Base-by-base conservation (phyloP, 345 rosid species). In the Brassica carinata region DNA sequence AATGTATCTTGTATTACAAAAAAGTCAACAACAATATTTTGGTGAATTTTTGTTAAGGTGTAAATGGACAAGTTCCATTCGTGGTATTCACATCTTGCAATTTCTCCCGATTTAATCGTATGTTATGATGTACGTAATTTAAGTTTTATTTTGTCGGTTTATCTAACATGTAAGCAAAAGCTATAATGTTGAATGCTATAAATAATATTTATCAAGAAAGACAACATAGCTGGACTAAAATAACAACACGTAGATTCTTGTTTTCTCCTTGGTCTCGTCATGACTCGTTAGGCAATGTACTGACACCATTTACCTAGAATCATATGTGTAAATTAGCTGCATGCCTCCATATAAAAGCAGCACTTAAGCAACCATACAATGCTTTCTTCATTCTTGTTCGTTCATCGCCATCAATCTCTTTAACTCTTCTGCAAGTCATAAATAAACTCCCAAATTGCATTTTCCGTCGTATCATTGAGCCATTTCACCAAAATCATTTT, bases 41-140 rank as follows among this genome's bases (percentile, higher is more conserved):
- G 73, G 74, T 68, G 68, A 74, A 79, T 45, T 68, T 74, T 68
- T 74, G 83, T 48, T 68, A 48, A 13, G 53, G 31, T 68, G 74
- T 61, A 43, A 68, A 79, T 73, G 64, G 70, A 45, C 78, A 73
- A 66, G 64, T 67, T 23, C 43, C 73, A 67, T 79, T 79, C 78
- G 78, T 74, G 83, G 70, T 45, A 73, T 61, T 67, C 83, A 79
- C 78, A 26, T 6, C 77, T 72, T 15, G 67, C 18, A 69, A 38
- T 23, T 38, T 27, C 55, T 14, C 55, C 55, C 55, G 6, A 48
- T 26, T 15, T 31, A n/a, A 17, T 15, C 19, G 15, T 48, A 48
- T 48, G 55, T 48, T 48, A 5, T 13, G 55, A 48, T 13, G 55
- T 43, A 4, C 55, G 55, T 48, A 48, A 48, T 48, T 48, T 48